A percentile compares a stretch with the other conserved stretches of the same genome.
Evolutionary conservation across 495 filamentous ascomycete genomes (phyloP).

Genomic region (Hypoxylon rickii): DNA sequence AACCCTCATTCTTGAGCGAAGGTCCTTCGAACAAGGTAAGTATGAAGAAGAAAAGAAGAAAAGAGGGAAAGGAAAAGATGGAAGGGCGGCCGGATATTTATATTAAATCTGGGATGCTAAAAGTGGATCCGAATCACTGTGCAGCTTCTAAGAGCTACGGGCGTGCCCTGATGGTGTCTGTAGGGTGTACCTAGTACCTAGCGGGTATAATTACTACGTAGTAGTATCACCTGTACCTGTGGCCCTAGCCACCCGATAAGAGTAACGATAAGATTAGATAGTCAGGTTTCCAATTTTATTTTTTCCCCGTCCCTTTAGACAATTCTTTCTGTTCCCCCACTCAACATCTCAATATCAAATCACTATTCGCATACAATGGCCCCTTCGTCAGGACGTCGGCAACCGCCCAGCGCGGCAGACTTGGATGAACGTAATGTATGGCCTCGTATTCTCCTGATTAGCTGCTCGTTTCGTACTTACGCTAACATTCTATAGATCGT

Average conservation of each 20-base stretch:
- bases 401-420: slow-evolving; percentile 45
- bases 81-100: neutral
- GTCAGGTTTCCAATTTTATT: slow-evolving; percentile 9
- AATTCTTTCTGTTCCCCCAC: slow-evolving; percentile 21
- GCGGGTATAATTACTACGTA: no score
- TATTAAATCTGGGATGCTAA: neutral
- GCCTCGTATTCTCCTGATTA: neutral
- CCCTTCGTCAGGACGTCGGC: slow-evolving; percentile 40
- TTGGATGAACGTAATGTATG: slow-evolving; percentile 48
- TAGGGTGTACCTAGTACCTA: neutral
- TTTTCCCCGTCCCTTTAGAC: slow-evolving; percentile 1
- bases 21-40: slow-evolving; percentile 22
- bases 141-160: slow-evolving; percentile 14
- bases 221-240: no score
- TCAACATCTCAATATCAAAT: slow-evolving; percentile 3
- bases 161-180: slow-evolving; percentile 1
- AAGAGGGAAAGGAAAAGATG: slow-evolving; percentile 2
- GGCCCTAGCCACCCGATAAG: slow-evolving; percentile 3
- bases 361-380: slow-evolving; percentile 42
- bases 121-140: neutral
- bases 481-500: slow-evolving; percentile 66
- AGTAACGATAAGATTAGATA: slow-evolving; percentile 28
- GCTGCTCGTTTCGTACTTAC: neutral
- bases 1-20: slow-evolving; percentile 22
- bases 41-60: slow-evolving; percentile 34